Evolutionary conservation across 2,329 filamentous ascomycete species (phyloP).

Genomic region (Celoporthe dispersa): DNA sequence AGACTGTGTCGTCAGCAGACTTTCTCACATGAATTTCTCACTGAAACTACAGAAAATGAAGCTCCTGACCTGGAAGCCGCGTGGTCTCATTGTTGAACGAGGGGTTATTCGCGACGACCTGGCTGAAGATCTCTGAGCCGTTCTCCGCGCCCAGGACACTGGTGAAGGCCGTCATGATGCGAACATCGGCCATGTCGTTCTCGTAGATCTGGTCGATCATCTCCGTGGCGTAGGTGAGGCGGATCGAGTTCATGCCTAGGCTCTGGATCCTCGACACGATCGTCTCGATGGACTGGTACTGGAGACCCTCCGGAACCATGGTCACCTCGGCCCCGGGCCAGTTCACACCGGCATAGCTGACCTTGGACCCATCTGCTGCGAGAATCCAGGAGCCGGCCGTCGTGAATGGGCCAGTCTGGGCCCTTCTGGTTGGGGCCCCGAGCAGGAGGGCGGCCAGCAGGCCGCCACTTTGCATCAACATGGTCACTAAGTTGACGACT

Average conservation of each 20-base stretch:
- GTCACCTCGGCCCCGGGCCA: constrained; percentile 65
- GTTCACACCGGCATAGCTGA: constrained; percentile 61
- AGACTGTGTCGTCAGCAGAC: not conserved
- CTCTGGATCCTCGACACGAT: constrained; percentile 62
- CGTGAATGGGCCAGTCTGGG: constrained; percentile 43
- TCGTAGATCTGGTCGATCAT: constrained; percentile 64
- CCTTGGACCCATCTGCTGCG: constrained; percentile 46
- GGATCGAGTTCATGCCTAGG: constrained; percentile 65
- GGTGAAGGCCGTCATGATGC: constrained; percentile 50
- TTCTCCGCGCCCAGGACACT: constrained; percentile 55
- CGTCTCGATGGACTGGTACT: constrained; percentile 60
- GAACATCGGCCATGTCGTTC: constrained; percentile 52
- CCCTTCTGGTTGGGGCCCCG: constrained; percentile 3
- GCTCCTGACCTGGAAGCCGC: constrained; percentile 53
- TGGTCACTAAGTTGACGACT: not conserved
- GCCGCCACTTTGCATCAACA: not conserved
- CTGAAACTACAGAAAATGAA: no score
- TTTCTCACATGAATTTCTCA: not conserved
- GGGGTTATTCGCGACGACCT: constrained; percentile 62
- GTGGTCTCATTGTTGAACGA: constrained; percentile 58
- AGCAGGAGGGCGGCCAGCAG: not conserved
- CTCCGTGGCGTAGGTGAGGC: constrained; percentile 66
- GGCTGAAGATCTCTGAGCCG: constrained; percentile 52
- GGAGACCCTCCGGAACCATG: constrained; percentile 69
- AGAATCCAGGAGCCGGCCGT: constrained; percentile 48